These are phyloP conservation scores for Microdochium trichocladiopsis DNA, from an alignment of 2,329 filamentous ascomycete genomes.

Conservation along the genomic window DNA sequence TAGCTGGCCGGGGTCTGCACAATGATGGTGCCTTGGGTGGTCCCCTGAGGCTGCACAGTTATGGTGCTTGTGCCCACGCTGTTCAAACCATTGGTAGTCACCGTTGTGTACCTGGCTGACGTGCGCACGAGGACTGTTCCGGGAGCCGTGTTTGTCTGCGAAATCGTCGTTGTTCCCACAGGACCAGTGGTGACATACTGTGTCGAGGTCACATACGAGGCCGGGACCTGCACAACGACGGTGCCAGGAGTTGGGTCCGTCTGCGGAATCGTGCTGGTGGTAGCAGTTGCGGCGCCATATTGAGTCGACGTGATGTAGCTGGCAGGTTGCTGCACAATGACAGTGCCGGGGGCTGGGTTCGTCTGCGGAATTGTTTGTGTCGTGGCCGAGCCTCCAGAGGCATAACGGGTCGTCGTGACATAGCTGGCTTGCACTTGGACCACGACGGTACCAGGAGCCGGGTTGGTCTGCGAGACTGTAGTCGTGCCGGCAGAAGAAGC, in stretches of 20 bases:
- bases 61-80: neutral
- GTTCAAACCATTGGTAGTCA: neutral
- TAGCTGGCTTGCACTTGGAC: neutral
- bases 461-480: neutral
- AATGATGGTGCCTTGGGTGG: constrained; percentile 1
- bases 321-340: neutral
- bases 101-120: neutral
- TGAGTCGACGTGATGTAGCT: constrained; percentile 4
- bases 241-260: neutral
- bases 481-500: neutral
- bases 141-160: neutral
- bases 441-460: constrained; percentile 1
- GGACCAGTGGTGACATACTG: neutral
- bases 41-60: neutral
- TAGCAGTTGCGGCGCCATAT: neutral
- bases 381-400: neutral
- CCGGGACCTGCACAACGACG: neutral
- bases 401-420: neutral
- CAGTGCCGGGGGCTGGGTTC: neutral
- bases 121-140: constrained; percentile 1
- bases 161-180: neutral
- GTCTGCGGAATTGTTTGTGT: neutral
- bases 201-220: neutral
- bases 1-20: neutral
- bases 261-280: neutral